Evolutionary conservation across 371 early-diverging fungal genomes (phyloP).

Genomic region (Mortierella sp.): DNA sequence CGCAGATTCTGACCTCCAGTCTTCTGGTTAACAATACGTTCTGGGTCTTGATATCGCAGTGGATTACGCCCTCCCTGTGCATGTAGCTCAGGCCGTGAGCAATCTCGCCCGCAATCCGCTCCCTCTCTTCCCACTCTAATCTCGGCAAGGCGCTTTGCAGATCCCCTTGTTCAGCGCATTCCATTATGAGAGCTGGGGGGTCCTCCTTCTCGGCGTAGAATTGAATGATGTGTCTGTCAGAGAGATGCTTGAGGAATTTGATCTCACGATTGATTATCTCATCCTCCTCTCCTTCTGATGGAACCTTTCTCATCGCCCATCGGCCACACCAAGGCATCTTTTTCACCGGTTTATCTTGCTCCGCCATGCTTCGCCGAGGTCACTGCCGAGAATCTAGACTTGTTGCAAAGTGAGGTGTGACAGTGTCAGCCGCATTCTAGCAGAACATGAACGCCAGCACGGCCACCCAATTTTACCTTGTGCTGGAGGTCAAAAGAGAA

Average conservation of each 20-base stretch:
- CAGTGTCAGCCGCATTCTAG: too few species aligned
- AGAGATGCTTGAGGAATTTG: slow-evolving; percentile 13
- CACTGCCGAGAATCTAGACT: too few species aligned
- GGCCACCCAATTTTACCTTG: too few species aligned
- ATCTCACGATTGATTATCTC: too few species aligned
- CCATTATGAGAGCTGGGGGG: slow-evolving; percentile 14
- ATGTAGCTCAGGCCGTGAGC: slow-evolving; percentile 21
- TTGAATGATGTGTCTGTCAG: slow-evolving; percentile 17
- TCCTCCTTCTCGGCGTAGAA: background rate
- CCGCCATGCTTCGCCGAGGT: too few species aligned
- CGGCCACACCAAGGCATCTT: too few species aligned
- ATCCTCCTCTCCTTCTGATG: too few species aligned
- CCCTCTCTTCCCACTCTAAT: slow-evolving; percentile 8
- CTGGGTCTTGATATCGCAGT: slow-evolving; percentile 26
- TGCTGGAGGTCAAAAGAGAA: too few species aligned
- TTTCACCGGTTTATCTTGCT: too few species aligned
- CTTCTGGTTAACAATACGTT: slow-evolving; percentile 19
- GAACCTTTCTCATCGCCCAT: too few species aligned
- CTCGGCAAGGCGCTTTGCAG: background rate
- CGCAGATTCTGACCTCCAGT: slow-evolving; percentile 20
- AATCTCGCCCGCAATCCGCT: slow-evolving; percentile 13
- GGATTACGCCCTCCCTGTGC: slow-evolving; percentile 9
- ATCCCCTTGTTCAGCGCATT: slow-evolving; percentile 13
- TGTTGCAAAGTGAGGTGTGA: too few species aligned
- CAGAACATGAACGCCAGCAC: too few species aligned